Evolutionary conservation across 805 yeast genomes (phyloP).

Genomic region (Wickerhamiella kazuoi): DNA sequence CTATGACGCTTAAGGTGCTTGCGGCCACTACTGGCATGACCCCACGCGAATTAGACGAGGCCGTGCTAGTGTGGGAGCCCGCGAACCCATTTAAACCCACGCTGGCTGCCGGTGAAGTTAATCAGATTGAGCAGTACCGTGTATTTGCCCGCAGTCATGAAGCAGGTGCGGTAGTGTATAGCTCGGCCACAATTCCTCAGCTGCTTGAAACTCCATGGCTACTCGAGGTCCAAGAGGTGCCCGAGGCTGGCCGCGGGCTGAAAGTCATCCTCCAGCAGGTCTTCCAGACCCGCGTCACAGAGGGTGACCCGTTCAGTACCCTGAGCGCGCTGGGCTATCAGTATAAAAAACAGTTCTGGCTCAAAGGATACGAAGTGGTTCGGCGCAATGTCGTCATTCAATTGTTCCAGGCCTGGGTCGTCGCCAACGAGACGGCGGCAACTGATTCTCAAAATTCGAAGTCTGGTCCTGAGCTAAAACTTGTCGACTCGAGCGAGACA

Average conservation of each 20-base stretch:
- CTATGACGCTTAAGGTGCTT: conserved; percentile 19
- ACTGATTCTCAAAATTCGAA: conserved; percentile 2
- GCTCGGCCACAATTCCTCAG: background rate
- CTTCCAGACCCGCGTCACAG: conserved; percentile 31
- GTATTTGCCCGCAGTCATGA: conserved; percentile 9
- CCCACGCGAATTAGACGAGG: conserved; percentile 15
- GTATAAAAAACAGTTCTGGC: conserved; percentile 42
- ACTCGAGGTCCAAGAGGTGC: conserved; percentile 20
- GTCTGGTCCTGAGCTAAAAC: conserved; percentile 4
- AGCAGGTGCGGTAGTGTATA: background rate
- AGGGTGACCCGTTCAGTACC: conserved; percentile 22
- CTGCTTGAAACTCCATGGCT: conserved; percentile 14
- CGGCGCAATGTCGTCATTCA: conserved; percentile 41
- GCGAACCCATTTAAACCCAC: conserved; percentile 15
- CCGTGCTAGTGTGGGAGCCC: conserved; percentile 21
- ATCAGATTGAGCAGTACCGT: conserved; percentile 22
- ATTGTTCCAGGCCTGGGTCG: conserved; percentile 30
- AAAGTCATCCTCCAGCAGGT: conserved; percentile 50
- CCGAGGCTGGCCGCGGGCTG: conserved; percentile 24
- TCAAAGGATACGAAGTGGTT: conserved; percentile 43
- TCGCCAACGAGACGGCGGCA: conserved; percentile 14
- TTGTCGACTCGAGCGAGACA: conserved; percentile 18
- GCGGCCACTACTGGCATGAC: conserved; percentile 24
- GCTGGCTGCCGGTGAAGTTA: conserved; percentile 19
- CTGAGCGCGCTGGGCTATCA: conserved; percentile 57